A percentile compares a stretch with the other conserved stretches of the same genome.
These are phyloP conservation scores for Clarireedia paspali DNA, from an alignment of 2,329 filamentous ascomycete genomes.

Conservation along the genomic window DNA sequence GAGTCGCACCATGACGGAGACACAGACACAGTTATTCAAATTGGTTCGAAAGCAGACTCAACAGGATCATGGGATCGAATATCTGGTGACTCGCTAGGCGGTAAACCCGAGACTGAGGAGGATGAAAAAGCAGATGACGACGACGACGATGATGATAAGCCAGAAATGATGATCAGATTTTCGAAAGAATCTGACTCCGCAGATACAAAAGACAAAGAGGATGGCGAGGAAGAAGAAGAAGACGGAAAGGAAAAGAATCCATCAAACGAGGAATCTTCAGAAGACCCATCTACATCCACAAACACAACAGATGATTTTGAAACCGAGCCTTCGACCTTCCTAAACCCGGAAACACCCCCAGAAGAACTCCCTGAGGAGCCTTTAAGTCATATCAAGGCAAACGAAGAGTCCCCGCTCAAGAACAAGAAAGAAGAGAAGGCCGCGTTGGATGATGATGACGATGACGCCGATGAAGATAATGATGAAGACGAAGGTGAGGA, in stretches of 20 bases:
- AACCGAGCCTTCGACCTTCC: not conserved
- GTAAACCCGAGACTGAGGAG: not conserved
- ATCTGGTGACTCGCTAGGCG: constrained; percentile 4
- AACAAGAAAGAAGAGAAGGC: not conserved
- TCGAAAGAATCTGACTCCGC: too few relatives aligned
- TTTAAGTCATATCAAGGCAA: not conserved
- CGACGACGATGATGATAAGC: not conserved
- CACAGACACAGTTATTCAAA: not conserved
- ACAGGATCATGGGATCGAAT: constrained; percentile 8
- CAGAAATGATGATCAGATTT: not conserved
- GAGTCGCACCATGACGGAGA: not conserved
- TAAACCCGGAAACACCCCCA: not conserved
- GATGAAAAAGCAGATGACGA: not conserved
- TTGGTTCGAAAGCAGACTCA: not conserved
- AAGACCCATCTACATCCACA: not conserved
- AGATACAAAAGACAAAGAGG: too few relatives aligned
- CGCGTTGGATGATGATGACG: not conserved
- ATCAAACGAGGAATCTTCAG: not conserved
- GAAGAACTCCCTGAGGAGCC: not conserved
- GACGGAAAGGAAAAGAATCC: not conserved
- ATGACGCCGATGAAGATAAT: not conserved
- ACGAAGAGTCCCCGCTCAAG: not conserved
- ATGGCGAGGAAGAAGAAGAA: not conserved
- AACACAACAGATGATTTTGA: not conserved
- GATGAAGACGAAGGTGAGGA: not conserved